phyloP scores from a whole-genome alignment of 2,329 filamentous ascomycete genomes.

The Fonsecaea pedrosoi region DNA sequence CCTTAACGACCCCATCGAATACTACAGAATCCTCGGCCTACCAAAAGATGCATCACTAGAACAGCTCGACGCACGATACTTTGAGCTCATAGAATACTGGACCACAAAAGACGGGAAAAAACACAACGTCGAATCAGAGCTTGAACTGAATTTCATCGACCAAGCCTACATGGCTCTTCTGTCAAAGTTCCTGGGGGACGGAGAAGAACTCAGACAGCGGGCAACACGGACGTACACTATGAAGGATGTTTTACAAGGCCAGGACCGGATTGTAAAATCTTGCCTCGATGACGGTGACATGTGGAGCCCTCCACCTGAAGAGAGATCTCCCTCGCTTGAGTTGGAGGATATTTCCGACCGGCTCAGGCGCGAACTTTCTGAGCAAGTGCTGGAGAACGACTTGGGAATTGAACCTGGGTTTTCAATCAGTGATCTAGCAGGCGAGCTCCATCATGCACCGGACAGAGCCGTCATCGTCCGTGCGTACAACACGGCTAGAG shows the following conservation, averaged over 20 bases:
- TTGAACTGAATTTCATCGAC: conserved; percentile 24
- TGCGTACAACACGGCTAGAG: conserved; percentile 37
- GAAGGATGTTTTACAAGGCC: conserved; percentile 21
- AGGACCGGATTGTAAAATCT: conserved; percentile 27
- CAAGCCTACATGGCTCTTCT: conserved; percentile 28
- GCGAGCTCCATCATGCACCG: conserved; percentile 61
- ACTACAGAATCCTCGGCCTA: conserved; percentile 18
- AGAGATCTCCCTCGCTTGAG: conserved; percentile 9
- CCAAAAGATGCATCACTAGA: conserved; percentile 17
- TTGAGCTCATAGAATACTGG: conserved; percentile 26
- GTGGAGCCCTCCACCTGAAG: conserved; percentile 19
- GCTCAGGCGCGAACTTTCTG: background rate
- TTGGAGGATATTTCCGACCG: conserved; percentile 2
- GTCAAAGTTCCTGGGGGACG: conserved; percentile 5
- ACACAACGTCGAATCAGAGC: background rate
- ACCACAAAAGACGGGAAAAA: background rate
- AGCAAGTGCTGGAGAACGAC: background rate
- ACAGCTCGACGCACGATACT: conserved; percentile 30
- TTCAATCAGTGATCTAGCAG: conserved; percentile 17
- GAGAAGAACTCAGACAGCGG: background rate
- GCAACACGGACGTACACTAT: conserved; percentile 14
- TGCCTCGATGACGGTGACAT: conserved; percentile 15
- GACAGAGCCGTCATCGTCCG: conserved; percentile 59
- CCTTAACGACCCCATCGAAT: background rate
- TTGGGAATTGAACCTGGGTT: conserved; percentile 15